phyloP scores from a whole-genome alignment of 768 basidiomycete species.

The Boletus reticulatus region DNA sequence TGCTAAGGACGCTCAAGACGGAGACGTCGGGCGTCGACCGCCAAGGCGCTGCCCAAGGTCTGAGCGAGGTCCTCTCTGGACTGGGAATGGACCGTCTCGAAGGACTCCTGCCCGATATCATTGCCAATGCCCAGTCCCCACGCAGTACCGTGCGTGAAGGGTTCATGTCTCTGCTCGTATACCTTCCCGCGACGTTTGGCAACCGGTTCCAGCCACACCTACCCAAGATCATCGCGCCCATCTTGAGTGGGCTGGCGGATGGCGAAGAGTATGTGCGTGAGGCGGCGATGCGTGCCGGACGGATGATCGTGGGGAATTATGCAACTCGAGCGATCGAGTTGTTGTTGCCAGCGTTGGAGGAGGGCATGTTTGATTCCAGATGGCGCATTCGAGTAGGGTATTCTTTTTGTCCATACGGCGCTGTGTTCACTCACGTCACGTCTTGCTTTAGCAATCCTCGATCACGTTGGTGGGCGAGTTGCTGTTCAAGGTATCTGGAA shows the following conservation, averaged over 20 bases:
- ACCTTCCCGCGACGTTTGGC: constrained; percentile 93
- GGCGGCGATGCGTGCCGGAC: constrained; percentile 96
- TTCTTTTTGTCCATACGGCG: background rate
- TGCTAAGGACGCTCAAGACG: constrained; percentile 84
- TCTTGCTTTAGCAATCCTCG: constrained; percentile 72
- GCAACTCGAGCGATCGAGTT: constrained; percentile 89
- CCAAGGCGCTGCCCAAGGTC: constrained; percentile 96
- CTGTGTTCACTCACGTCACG: background rate
- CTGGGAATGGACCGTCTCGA: constrained; percentile 98
- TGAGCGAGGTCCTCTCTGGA: constrained; percentile 92
- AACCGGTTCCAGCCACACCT: constrained; percentile 95
- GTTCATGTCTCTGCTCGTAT: constrained; percentile 97
- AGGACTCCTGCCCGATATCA: constrained; percentile 89
- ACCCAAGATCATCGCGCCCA: constrained; percentile 90
- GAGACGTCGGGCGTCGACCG: constrained; percentile 95
- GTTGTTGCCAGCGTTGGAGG: constrained; percentile 89
- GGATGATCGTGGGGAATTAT: constrained; percentile 97
- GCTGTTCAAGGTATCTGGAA: constrained; percentile 95
- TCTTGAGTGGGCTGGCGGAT: constrained; percentile 88
- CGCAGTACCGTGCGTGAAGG: constrained; percentile 93
- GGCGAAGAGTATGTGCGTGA: constrained; percentile 94
- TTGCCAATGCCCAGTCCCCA: constrained; percentile 86
- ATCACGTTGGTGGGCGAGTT: constrained; percentile 95
- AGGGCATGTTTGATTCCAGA: constrained; percentile 89
- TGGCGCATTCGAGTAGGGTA: constrained; percentile 89